Base-by-base conservation (phyloP, 1,284 basidiomycete genomes). In the Pisolithus thermaeus region DNA sequence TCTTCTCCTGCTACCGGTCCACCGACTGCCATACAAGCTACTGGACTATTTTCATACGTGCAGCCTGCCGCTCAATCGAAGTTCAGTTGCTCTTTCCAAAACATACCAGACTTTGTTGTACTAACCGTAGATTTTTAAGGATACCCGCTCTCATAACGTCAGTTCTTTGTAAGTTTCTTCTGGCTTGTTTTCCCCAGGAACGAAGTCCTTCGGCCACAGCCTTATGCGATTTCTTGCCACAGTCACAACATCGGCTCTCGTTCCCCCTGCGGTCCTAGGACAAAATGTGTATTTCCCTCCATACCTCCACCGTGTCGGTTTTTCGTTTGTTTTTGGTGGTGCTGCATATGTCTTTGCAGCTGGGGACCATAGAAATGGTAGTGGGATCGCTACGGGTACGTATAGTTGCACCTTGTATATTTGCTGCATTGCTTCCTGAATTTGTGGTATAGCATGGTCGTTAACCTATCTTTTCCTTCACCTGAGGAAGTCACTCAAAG, bases 401-500 rank as follows among this genome's bases (percentile, higher is more conserved):
- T 52, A 3, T 14, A 14, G 5, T 14, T 35, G 3, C 7, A 25
- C 32, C 9, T n/a, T 16, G 22, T 28, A 32, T 4, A 30, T 11
- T 8, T 18, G 22, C 4, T 30, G 32, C 22, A 32, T 3, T 35
- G 12, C 35, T 46, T 5, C 40, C 6, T 4, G 36, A 32, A 39
- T 22, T 25, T 48, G 11, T 35, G 9, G 16, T 23, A 11, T 46
- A 77, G 76, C 75, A 1, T 77, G 75, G 75, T 72, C 76, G 8
- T 59, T 77, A 42, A 74, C 68, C 27, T 78, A 77, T 52, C 66
- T 77, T 36, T 63, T 75, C 27, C 51, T 77, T 32, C 71, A 77
- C 43, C 57, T 67, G 3, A 61, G 70, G 23, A 64, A 60, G 38
- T 68, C 74, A 0, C 37, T 70, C 2, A 65, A 55, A 3, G 52